Base-by-base conservation (phyloP, 2,329 filamentous ascomycete genomes). In the Venturia nashicola region DNA sequence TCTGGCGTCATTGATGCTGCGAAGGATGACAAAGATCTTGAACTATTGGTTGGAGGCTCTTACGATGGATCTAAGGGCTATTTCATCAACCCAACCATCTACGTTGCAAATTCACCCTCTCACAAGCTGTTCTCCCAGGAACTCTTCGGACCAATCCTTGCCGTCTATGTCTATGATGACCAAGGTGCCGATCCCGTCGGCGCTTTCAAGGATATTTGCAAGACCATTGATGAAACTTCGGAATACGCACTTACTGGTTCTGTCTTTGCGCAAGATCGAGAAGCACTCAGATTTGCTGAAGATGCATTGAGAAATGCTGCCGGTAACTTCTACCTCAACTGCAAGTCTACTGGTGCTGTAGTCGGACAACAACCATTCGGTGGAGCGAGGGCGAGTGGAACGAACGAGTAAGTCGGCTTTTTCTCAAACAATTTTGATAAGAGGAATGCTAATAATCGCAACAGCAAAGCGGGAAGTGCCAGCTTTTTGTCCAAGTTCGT, bases 321-420 rank as follows among this genome's bases (percentile, higher is more conserved):
- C 0, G 89, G 89, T 51, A 93, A 93, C 79, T 92, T 92, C 74
- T 93, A 93, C 77, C 81, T 93, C 76, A 93, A 92, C 78, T 89
- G 86, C 79, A 92, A 92, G 82, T 87, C 78, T 66, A 84, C 81
- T 2, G 81, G 78, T 61, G 75, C 77, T 7, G 76, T 79, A 32
- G 78, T 80, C 43, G 78, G 77, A 16, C 78, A 80, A 70, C 78
- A 80, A 68, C 77, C 78, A 3, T 80, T 80, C 66, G 81, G 81
- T 65, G 81, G 81, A 46, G 80, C 79, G n/a, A 75, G 81, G 65
- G 80, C 80, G 16, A 80, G 77, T 61, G 81, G 81, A 12, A 84
- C 81, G 27, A 83, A 83, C 66, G 81, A 84, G 63, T 65, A 62
- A 51, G 63, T 62, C 12, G 12, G 4, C 11, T 14, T 20, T 32